These are phyloP conservation scores for Mortierella sp. DNA, from an alignment of 371 early-diverging fungal species.

Conservation along the genomic window DNA sequence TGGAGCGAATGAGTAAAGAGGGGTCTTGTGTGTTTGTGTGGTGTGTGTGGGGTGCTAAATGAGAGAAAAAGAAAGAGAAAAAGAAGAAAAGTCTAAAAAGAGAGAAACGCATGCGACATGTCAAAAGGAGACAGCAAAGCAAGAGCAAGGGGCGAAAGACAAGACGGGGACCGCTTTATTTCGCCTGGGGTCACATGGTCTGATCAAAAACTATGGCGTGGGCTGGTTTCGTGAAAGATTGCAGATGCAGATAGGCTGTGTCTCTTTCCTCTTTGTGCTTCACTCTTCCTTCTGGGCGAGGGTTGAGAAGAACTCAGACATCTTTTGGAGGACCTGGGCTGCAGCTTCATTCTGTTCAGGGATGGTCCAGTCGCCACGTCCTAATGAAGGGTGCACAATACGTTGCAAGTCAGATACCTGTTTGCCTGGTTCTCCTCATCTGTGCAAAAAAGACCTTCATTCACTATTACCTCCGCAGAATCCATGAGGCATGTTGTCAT, in stretches of 20 bases:
- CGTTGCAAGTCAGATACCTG: neutral
- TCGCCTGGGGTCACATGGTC: neutral
- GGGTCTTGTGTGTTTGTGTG: neutral
- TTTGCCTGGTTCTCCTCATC: neutral
- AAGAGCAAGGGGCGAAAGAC: neutral
- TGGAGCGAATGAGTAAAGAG: neutral
- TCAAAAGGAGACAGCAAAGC: neutral
- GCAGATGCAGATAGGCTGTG: constrained; percentile 1
- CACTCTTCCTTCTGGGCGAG: constrained; percentile 12
- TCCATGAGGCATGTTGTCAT: constrained; percentile 26
- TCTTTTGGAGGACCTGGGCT: constrained; percentile 17
- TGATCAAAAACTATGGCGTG: neutral
- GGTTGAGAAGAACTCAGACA: constrained; percentile 18
- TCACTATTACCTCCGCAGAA: constrained; percentile 28
- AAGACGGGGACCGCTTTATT: neutral
- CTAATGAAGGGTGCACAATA: neutral
- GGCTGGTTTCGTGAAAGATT: neutral
- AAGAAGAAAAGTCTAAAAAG: neutral
- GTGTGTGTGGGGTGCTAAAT: neutral
- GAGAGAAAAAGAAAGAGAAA: neutral
- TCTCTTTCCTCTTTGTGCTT: neutral
- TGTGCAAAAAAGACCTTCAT: neutral
- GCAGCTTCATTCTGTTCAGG: constrained; percentile 33
- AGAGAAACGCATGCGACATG: neutral
- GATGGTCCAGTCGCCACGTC: constrained; percentile 41